Base-by-base conservation (phyloP, 495 filamentous ascomycete species). In the Hapsidospora chrysogenum region DNA sequence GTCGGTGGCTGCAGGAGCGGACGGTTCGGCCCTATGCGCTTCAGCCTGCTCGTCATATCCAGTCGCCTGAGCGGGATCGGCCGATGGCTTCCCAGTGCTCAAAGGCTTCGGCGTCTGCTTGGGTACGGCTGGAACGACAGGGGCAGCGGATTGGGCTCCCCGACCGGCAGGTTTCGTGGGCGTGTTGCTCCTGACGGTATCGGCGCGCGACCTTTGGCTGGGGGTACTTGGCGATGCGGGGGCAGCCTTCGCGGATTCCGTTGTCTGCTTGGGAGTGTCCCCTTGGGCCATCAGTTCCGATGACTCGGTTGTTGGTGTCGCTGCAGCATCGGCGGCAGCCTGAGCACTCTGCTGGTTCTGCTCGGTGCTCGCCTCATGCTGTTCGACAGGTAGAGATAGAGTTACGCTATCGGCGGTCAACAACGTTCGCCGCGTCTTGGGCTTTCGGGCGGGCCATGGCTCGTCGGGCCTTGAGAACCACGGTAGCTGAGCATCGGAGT, bases 391-490 rank as follows among this genome's bases (percentile, higher is more conserved):
- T 13, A 53, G 46, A 39, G 60, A 50, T 10, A 60, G 42, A 2
- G 41, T 19, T 25, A 47, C 48, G 3, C 41, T 41, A 38, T 59
- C 46, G 29, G 50, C 49, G 21, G 34, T 45, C 17, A 51, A 33
- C 27, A 49, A 46, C 33, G 50, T 53, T 41, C 48, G 53, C 42
- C 51, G 43, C 45, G 52, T 36, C 41, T 53, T 28, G 50, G 54
- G 31, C 4, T 52, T 42, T 39, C 58, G 58, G 1, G 52, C 49
- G 17, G 85, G 83, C 49, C 89, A 92, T 3, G 68, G 51, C 11
- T 54, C 43, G 16, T 78, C 73, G 2, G 76, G 72, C 21, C 66
- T 62, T 17, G 85, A 92, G n/a, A 76, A 61, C 85, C 85, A 92
- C 9, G 85, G 85, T 2, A 94, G 58, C 74, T 82, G 44, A 17